phyloP scores from a whole-genome alignment of 805 yeast genomes.

The Vanderwaltozyma verrucispora region DNA sequence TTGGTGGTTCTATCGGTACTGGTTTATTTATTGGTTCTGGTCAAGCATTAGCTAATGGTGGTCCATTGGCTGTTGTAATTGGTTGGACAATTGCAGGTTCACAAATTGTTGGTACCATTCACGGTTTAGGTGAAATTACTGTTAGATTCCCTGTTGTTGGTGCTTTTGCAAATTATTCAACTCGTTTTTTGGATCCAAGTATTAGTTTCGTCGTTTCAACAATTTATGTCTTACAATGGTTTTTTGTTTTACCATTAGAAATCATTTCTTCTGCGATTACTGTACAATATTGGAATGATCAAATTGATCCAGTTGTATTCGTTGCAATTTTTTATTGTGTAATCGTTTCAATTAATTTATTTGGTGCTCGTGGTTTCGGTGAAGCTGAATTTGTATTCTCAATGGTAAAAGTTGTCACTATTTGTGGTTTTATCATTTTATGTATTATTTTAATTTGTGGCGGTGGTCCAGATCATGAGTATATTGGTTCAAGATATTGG shows the following conservation, averaged over 20 bases:
- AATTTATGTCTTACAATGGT: conserved; percentile 41
- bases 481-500: conserved; percentile 40
- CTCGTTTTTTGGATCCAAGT: conserved; percentile 42
- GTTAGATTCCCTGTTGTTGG: conserved; percentile 42
- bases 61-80: conserved; percentile 42
- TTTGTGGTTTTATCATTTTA: conserved; percentile 40
- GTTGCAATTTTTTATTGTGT: conserved; percentile 36
- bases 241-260: conserved; percentile 38
- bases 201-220: conserved; percentile 48
- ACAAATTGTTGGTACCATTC: conserved; percentile 46
- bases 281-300: conserved; percentile 36
- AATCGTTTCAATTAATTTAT: conserved; percentile 35
- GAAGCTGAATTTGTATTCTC: conserved; percentile 41
- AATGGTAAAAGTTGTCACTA: conserved; percentile 36
- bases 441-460: conserved; percentile 38
- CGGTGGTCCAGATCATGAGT: conserved; percentile 36
- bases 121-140: conserved; percentile 39
- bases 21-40: conserved; percentile 26
- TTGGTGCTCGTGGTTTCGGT: conserved; percentile 43
- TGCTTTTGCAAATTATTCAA: conserved; percentile 36
- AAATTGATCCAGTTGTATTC: conserved; percentile 34
- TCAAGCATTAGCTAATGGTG: conserved; percentile 38
- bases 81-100: conserved; percentile 40
- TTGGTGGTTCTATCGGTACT: conserved; percentile 27
- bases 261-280: conserved; percentile 41